Conservation (phyloP, 257 asterid genomes). For the Pogostemon cablin region DNA sequence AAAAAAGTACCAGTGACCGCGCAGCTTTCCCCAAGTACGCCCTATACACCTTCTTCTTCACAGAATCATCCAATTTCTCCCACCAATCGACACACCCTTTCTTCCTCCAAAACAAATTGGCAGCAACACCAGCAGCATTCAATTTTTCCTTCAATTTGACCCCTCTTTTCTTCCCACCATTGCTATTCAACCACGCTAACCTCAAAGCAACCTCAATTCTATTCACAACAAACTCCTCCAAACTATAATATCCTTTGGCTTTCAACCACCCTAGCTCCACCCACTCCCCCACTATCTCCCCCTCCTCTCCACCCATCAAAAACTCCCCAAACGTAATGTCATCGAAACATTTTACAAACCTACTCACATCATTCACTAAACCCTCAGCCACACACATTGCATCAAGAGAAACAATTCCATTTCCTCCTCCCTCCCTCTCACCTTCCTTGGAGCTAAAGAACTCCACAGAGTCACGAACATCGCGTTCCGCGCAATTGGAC, state of each 20-base stretch:
- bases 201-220: constrained; percentile 80
- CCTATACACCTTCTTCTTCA: constrained; percentile 57
- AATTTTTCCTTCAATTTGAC: constrained; percentile 75
- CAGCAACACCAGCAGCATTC: constrained; percentile 65
- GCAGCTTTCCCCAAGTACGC: constrained; percentile 76
- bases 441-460: constrained; percentile 81
- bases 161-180: constrained; percentile 69
- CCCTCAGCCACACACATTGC: constrained; percentile 62
- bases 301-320: constrained; percentile 74
- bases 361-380: constrained; percentile 57
- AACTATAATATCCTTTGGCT: constrained; percentile 77
- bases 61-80: constrained; percentile 74
- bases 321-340: constrained; percentile 67
- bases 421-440: constrained; percentile 38
- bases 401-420: constrained; percentile 46
- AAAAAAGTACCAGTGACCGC: constrained; percentile 63
- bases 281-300: constrained; percentile 75
- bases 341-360: constrained; percentile 65
- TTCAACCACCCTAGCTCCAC: constrained; percentile 90
- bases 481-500: constrained; percentile 47
- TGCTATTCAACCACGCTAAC: constrained; percentile 81
- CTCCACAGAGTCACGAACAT: constrained; percentile 56
- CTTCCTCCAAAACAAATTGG: constrained; percentile 92
- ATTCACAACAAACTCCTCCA: constrained; percentile 75
- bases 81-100: constrained; percentile 98